phyloP scores from a whole-genome alignment of 2,329 filamentous ascomycete genomes.

The Fusarium globosum region DNA sequence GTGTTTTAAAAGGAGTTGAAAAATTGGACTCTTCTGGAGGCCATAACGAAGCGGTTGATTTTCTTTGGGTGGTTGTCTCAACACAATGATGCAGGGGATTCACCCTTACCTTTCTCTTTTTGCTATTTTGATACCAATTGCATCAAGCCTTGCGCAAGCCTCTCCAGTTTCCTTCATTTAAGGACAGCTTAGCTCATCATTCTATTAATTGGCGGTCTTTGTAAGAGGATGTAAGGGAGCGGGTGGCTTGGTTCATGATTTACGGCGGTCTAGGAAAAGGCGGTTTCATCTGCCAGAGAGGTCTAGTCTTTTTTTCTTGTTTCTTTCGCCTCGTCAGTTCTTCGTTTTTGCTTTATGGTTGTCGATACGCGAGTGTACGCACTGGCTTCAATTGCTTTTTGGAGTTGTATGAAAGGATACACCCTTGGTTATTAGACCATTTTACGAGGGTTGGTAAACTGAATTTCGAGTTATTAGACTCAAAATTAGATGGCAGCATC shows the following conservation, averaged over 20 bases:
- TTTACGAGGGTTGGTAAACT: conserved; percentile 26
- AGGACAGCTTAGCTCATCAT: conserved; percentile 24
- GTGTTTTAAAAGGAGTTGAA: conserved; percentile 36
- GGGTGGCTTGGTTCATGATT: conserved; percentile 31
- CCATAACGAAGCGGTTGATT: conserved; percentile 19
- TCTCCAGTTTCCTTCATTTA: conserved; percentile 18
- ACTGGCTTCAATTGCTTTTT: not conserved
- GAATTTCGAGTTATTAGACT: conserved; percentile 38
- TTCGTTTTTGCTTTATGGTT: conserved; percentile 8
- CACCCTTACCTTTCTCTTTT: conserved; percentile 18
- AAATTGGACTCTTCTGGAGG: conserved; percentile 11
- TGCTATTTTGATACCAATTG: conserved; percentile 39
- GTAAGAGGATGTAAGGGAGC: conserved; percentile 36
- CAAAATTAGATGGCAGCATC: conserved; percentile 24
- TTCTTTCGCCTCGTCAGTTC: conserved; percentile 16
- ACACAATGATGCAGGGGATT: conserved; percentile 33
- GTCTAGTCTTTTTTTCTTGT: conserved; percentile 23
- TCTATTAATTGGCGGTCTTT: conserved; percentile 33
- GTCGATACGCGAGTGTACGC: not conserved
- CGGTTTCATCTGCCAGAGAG: conserved; percentile 23
- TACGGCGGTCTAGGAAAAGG: conserved; percentile 23
- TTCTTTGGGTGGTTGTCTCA: conserved; percentile 43
- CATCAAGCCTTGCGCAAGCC: conserved; percentile 7
- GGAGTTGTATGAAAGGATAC: conserved; percentile 17
- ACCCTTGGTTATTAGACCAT: conserved; percentile 41